Percentiles rank a stretch among this genome's conserved stretches.
Conservation (phyloP, 148 eudicot genomes). For the Limonium bicolor region DNA sequence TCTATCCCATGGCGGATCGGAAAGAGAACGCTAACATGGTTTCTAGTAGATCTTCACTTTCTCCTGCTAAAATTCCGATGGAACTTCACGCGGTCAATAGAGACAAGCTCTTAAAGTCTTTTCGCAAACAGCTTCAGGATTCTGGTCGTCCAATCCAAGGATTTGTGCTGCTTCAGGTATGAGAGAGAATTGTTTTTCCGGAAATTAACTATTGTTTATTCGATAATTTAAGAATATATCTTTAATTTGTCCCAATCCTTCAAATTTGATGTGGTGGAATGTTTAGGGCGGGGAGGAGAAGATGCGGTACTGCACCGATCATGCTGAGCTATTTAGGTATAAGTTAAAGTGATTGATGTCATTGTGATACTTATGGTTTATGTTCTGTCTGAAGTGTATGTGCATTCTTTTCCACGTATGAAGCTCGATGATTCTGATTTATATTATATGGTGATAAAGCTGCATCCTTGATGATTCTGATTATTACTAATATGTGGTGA, state of each 20-base stretch:
- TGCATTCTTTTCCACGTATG: neutral
- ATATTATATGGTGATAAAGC: no score
- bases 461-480: no score
- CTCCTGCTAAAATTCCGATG: slow-evolving; percentile 56
- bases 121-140: slow-evolving; percentile 34
- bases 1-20: slow-evolving; percentile 5
- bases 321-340: slow-evolving; percentile 46
- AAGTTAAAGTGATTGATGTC: neutral
- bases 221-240: no score
- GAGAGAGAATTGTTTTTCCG: no score
- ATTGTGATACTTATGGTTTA: neutral
- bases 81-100: slow-evolving; percentile 50
- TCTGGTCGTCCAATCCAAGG: slow-evolving; percentile 47
- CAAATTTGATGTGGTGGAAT: neutral
- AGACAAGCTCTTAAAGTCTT: slow-evolving; percentile 35
- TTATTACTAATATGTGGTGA: no score
- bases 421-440: no score
- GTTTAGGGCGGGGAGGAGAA: slow-evolving; percentile 82
- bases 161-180: slow-evolving; percentile 73
- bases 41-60: slow-evolving; percentile 14
- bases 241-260: no score
- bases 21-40: slow-evolving; percentile 22
- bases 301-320: slow-evolving; percentile 87
- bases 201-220: no score
- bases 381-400: neutral